A percentile compares a stretch with the other conserved stretches of the same genome.
phyloP scores from a whole-genome alignment of 1,139 yeast species.

The Kurtzmaniella quercitrusa region DNA sequence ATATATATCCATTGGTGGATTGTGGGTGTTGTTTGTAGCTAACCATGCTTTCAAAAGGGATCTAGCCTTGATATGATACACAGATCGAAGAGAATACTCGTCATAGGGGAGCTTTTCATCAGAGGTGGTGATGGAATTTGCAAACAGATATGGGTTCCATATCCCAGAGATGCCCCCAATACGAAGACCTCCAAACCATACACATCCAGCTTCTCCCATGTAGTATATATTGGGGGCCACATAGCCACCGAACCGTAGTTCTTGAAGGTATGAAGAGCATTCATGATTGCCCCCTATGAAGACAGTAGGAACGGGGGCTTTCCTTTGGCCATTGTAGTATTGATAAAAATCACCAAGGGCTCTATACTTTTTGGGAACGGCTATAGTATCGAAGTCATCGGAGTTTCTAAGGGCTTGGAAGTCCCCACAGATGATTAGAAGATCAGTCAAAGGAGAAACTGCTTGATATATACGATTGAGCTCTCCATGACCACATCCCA shows the following conservation, averaged over 20 bases:
- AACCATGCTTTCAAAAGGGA: constrained; percentile 56
- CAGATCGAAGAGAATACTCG: constrained; percentile 44
- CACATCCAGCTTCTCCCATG: constrained; percentile 72
- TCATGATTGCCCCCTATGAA: constrained; percentile 97
- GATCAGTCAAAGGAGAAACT: constrained; percentile 39
- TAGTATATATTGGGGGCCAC: constrained; percentile 89
- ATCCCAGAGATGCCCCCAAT: constrained; percentile 88
- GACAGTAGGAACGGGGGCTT: constrained; percentile 74
- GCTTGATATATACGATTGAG: constrained; percentile 53
- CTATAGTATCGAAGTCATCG: constrained; percentile 63
- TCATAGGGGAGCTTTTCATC: constrained; percentile 50
- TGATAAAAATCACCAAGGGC: constrained; percentile 72
- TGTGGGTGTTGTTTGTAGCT: background rate
- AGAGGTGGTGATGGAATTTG: constrained; percentile 12
- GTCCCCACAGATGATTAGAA: constrained; percentile 86
- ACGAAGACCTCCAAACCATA: constrained; percentile 69
- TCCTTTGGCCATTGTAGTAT: constrained; percentile 57
- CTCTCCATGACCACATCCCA: constrained; percentile 95
- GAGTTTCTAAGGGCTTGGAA: constrained; percentile 64
- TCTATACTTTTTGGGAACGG: constrained; percentile 55
- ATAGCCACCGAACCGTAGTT: constrained; percentile 87
- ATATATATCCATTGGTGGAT: constrained; percentile 41
- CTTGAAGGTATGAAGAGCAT: constrained; percentile 71
- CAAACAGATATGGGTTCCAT: constrained; percentile 45
- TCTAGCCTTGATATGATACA: constrained; percentile 70